These are phyloP conservation scores for Erodium moschatum DNA, from an alignment of 441 rosid species.

Conservation along the genomic window DNA sequence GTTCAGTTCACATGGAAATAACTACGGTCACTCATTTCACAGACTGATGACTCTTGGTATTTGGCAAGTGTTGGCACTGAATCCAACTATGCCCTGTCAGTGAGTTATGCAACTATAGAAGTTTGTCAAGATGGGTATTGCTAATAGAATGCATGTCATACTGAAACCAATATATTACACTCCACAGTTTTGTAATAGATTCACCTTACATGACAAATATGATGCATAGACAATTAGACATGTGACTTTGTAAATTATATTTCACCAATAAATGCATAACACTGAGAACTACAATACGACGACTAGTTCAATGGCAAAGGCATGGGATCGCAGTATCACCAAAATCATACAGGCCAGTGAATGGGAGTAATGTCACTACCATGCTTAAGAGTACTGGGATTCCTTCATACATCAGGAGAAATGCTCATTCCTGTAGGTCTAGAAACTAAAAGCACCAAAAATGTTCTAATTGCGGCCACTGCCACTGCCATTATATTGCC, in stretches of 20 bases:
- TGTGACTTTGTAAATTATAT: neutral
- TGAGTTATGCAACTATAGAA: neutral
- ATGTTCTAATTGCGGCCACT: neutral
- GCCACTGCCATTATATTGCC: neutral
- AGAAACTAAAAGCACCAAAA: neutral
- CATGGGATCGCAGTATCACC: slow-evolving; percentile 7
- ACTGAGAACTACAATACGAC: slow-evolving; percentile 7
- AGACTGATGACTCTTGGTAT: neutral
- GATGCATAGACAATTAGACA: neutral
- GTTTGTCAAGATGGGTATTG: slow-evolving; percentile 9
- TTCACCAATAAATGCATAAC: slow-evolving; percentile 1
- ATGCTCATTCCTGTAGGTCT: neutral
- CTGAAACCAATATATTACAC: neutral
- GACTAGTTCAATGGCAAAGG: neutral
- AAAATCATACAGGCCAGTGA: slow-evolving; percentile 1
- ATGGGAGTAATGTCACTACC: neutral
- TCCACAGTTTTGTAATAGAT: neutral
- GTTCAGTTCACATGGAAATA: neutral
- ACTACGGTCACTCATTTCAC: neutral
- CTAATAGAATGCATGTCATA: slow-evolving; percentile 1
- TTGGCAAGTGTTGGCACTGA: slow-evolving; percentile 4
- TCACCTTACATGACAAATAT: neutral
- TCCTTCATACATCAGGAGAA: neutral
- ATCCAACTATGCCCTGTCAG: neutral
- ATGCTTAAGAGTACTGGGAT: neutral